A percentile compares a stretch with the other conserved stretches of the same genome.
Evolutionary conservation across 169 alveolate genomes (phyloP).

Genomic region (Cyclospora cayetanensis): DNA sequence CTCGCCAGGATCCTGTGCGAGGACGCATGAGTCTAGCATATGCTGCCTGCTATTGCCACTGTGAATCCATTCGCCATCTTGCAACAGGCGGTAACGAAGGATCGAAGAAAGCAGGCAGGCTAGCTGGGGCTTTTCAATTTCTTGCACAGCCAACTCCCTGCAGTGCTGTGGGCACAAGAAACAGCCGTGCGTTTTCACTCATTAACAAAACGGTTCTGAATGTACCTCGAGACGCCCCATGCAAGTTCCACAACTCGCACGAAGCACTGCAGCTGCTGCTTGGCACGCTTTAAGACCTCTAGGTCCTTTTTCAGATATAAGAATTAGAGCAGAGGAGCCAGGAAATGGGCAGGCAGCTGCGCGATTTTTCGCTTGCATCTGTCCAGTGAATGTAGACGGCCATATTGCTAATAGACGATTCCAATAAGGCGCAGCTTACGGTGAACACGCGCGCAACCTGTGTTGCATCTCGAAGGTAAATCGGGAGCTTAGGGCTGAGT

Average conservation of each 20-base stretch:
- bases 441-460: conserved; percentile 5
- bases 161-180: background rate
- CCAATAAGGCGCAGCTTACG: background rate
- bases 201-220: background rate
- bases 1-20: background rate
- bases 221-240: background rate
- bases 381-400: too few species aligned
- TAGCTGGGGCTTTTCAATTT: background rate
- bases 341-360: background rate
- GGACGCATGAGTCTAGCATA: background rate
- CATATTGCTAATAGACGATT: too few species aligned
- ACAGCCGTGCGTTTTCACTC: background rate
- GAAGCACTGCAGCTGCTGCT: background rate
- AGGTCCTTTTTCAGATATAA: background rate
- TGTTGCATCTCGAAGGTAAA: background rate
- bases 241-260: background rate
- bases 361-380: conserved; percentile 13
- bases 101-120: background rate
- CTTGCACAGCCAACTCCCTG: background rate
- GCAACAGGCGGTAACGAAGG: background rate
- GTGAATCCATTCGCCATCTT: conserved; percentile 2
- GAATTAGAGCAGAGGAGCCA: background rate
- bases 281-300: conserved; percentile 6
- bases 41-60: conserved; percentile 30
- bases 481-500: background rate